Evolutionary conservation across 208 protist genomes (phyloP).

Genomic region (Sergeia podlipaevii): DNA sequence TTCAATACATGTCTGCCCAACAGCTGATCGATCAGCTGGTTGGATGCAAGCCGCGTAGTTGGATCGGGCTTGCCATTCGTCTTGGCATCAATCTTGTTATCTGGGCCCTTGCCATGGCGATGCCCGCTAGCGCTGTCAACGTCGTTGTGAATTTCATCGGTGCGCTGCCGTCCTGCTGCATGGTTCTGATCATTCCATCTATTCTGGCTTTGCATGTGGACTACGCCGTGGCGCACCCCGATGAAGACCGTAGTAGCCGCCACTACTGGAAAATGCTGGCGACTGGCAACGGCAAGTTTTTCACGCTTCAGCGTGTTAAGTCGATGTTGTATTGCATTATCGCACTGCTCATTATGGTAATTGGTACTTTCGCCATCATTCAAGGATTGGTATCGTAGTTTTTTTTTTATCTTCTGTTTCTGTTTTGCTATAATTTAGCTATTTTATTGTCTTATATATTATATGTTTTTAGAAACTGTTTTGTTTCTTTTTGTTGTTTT

Average conservation of each 20-base stretch:
- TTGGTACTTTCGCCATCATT: conserved; percentile 58
- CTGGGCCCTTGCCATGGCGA: conserved; percentile 53
- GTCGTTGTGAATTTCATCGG: conserved; percentile 71
- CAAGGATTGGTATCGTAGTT: no score
- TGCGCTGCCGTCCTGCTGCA: conserved; percentile 60
- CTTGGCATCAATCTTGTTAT: conserved; percentile 60
- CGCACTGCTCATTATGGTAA: conserved; percentile 67
- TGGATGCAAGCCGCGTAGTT: conserved; percentile 42
- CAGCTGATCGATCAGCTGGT: conserved; percentile 63
- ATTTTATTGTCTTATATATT: no score
- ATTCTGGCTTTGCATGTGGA: conserved; percentile 43
- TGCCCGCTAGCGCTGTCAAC: conserved; percentile 50
- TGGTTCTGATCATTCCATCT: conserved; percentile 66
- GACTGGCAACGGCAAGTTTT: conserved; percentile 14
- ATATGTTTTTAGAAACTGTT: no score
- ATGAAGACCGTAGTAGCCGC: conserved; percentile 33
- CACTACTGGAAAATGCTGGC: conserved; percentile 56
- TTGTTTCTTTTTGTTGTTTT: no score
- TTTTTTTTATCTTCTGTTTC: no score
- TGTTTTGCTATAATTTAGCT: no score
- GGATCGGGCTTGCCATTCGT: conserved; percentile 42
- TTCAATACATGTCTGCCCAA: conserved; percentile 78
- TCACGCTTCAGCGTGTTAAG: conserved; percentile 33
- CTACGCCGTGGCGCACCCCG: conserved; percentile 44
- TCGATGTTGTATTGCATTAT: conserved; percentile 48